These are phyloP conservation scores for Uronychia binucleata DNA, from an alignment of 73 alveolate genomes.

Conservation along the genomic window DNA sequence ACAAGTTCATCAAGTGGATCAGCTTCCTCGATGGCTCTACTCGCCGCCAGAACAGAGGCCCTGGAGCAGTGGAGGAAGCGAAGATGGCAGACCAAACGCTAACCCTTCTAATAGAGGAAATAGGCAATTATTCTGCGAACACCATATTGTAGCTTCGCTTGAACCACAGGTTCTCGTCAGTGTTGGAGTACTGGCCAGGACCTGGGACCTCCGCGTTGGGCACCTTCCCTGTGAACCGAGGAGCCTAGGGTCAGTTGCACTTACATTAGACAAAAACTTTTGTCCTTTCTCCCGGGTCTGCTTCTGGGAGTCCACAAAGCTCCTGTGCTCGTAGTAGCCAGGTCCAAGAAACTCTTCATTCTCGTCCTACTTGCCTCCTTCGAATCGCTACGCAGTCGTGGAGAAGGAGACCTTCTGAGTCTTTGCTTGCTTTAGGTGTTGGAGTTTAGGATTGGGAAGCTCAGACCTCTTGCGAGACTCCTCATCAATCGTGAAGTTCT, in stretches of 20 bases:
- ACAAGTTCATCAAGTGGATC: too few species aligned
- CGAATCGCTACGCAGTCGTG: neutral
- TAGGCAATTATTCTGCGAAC: conserved; percentile 41
- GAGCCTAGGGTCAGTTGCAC: conserved; percentile 10
- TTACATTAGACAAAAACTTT: conserved; percentile 34
- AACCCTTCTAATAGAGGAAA: neutral
- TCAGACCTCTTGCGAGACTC: conserved; percentile 42
- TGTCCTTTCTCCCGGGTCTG: neutral
- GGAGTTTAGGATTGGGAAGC: conserved; percentile 53
- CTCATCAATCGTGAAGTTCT: conserved; percentile 39
- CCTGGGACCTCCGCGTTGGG: conserved; percentile 44
- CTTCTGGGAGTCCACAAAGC: conserved; percentile 28
- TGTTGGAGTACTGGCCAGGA: conserved; percentile 56
- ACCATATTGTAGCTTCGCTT: conserved; percentile 60
- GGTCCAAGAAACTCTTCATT: conserved; percentile 64
- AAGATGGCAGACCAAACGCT: neutral
- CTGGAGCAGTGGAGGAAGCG: neutral
- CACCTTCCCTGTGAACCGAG: conserved; percentile 26
- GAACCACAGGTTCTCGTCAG: conserved; percentile 41
- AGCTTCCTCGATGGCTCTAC: neutral
- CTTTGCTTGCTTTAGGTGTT: conserved; percentile 36
- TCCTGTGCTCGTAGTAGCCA: conserved; percentile 60
- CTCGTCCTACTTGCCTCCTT: conserved; percentile 9
- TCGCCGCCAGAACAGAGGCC: neutral
- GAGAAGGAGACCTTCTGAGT: neutral